Conservation (phyloP, 2,329 filamentous ascomycete genomes). For the Tolypocladium endophyticum region DNA sequence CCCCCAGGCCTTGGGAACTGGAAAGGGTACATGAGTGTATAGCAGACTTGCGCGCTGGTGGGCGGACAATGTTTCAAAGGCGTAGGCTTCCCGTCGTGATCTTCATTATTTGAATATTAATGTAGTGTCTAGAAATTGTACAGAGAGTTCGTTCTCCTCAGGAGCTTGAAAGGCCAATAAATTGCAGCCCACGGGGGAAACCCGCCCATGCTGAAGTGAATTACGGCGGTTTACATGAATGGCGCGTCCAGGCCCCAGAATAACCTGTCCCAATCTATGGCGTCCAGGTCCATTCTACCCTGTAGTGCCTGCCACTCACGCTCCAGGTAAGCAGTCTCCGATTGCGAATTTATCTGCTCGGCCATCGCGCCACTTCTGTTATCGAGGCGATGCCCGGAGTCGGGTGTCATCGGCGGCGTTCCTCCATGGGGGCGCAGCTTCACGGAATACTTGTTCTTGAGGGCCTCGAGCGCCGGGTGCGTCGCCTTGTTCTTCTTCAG, state of each 20-base stretch:
- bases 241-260: conserved; percentile 23
- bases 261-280: conserved; percentile 23
- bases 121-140: not conserved
- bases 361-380: conserved; percentile 2
- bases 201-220: not conserved
- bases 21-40: not conserved
- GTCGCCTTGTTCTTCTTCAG: conserved; percentile 19
- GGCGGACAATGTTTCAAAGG: not conserved
- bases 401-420: conserved; percentile 17
- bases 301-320: conserved; percentile 16
- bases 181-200: not conserved
- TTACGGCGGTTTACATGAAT: conserved; percentile 12
- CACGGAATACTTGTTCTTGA: conserved; percentile 6
- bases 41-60: not conserved
- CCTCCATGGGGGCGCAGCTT: not conserved
- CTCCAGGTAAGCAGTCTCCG: conserved; percentile 11
- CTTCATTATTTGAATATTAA: not conserved
- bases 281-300: conserved; percentile 19
- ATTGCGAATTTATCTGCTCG: conserved; percentile 4
- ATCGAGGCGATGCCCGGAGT: conserved; percentile 11
- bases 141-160: too few species aligned
- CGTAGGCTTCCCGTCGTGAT: too few species aligned
- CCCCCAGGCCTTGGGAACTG: not conserved
- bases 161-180: not conserved
- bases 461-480: conserved; percentile 11